A percentile compares a stretch with the other conserved stretches of the same genome.
Conservation (phyloP, 75 land plant species). For the Pseudotsuga menziesii region DNA sequence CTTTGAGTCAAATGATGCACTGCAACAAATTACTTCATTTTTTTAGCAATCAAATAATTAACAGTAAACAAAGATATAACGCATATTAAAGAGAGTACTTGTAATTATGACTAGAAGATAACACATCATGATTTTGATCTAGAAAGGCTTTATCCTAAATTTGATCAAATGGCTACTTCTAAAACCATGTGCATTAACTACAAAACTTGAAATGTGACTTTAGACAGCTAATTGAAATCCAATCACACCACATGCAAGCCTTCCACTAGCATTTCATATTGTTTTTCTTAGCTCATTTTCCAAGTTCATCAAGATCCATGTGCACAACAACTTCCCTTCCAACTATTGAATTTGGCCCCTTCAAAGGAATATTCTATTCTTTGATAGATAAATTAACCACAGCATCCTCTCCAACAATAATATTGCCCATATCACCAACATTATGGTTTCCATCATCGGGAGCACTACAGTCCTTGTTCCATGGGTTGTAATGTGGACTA, state of each 20-base stretch:
- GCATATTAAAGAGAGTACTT: too few relatives aligned
- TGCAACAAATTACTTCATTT: conserved; percentile 15
- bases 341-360: conserved; percentile 62
- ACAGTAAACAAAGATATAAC: too few relatives aligned
- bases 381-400: conserved; percentile 10
- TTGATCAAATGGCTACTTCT: too few relatives aligned
- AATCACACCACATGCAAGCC: conserved; percentile 83
- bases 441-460: conserved; percentile 57
- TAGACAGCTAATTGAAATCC: conserved; percentile 59
- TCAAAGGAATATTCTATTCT: conserved; percentile 48
- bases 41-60: too few relatives aligned
- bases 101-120: too few relatives aligned
- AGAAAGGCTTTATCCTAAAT: too few relatives aligned
- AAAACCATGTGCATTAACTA: too few relatives aligned
- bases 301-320: conserved; percentile 89
- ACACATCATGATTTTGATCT: too few relatives aligned
- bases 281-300: conserved; percentile 84
- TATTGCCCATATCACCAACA: conserved; percentile 76
- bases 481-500: conserved; percentile 74
- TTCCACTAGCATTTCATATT: conserved; percentile 83
- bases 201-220: too few relatives aligned
- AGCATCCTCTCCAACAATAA: conserved; percentile 57
- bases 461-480: conserved; percentile 48
- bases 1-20: conserved; percentile 97
- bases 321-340: conserved; percentile 90